These are phyloP conservation scores for Protomyces gravidus DNA, from an alignment of 1,139 yeast species.

Conservation along the genomic window DNA sequence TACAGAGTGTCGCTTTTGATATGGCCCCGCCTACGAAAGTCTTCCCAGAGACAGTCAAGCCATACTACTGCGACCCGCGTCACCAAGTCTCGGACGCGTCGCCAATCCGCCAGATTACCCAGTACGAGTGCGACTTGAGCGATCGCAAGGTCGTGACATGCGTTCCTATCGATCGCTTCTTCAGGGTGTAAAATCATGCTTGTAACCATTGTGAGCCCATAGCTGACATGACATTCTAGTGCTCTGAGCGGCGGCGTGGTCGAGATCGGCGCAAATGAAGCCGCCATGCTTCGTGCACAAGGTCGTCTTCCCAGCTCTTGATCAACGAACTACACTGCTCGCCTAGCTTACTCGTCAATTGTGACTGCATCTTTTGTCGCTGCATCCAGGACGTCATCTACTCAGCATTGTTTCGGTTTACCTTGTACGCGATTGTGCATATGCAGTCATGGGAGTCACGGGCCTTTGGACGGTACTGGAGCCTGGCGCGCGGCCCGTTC, in stretches of 20 bases:
- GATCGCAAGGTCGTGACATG: conserved; percentile 17
- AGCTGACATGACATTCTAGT: conserved; percentile 1
- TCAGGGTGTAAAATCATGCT: conserved; percentile 14
- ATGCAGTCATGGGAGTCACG: conserved; percentile 77
- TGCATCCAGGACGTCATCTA: background rate
- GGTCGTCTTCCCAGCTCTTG: background rate
- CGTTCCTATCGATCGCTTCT: conserved; percentile 24
- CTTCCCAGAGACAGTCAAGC: conserved; percentile 26
- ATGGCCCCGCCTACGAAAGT: conserved; percentile 27
- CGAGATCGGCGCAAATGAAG: conserved; percentile 16
- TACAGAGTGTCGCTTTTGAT: background rate
- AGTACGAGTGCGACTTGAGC: conserved; percentile 23
- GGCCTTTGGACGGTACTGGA: conserved; percentile 90
- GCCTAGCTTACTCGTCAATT: background rate
- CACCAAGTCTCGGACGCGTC: conserved; percentile 19
- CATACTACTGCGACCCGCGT: conserved; percentile 10
- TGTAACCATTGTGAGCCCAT: no score
- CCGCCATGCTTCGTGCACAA: background rate
- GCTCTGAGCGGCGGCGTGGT: conserved; percentile 23
- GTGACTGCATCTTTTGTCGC: background rate
- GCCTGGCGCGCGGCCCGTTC: conserved; percentile 85
- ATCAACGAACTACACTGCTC: background rate
- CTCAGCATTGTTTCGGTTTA: no score
- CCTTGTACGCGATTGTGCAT: no score
- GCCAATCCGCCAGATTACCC: conserved; percentile 19